Evolutionary conservation across 257 asterid species (phyloP).

Genomic region (Capsicum chinense): DNA sequence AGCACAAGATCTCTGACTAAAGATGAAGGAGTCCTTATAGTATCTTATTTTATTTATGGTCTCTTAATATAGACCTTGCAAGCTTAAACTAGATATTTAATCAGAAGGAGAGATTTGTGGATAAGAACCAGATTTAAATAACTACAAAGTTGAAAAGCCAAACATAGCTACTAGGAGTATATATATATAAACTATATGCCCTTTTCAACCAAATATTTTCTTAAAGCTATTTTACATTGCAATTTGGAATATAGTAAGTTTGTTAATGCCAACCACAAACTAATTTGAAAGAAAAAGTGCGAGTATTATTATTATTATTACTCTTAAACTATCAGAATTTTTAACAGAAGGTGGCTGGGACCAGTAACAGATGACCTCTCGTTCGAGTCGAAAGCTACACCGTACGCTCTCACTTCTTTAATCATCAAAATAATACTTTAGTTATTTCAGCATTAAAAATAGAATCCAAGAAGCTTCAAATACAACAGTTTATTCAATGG

Average conservation of each 20-base stretch:
- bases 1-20: too few species aligned
- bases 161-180: too few species aligned
- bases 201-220: neutral
- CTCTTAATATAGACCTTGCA: neutral
- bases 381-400: neutral
- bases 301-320: neutral
- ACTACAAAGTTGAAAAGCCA: too few species aligned
- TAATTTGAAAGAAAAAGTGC: neutral
- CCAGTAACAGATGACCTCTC: neutral
- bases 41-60: neutral
- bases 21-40: neutral
- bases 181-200: neutral
- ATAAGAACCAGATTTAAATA: conserved; percentile 14
- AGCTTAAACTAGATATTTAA: neutral
- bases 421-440: neutral
- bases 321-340: neutral
- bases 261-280: neutral
- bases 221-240: neutral
- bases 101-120: neutral
- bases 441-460: neutral
- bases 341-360: neutral
- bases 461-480: neutral
- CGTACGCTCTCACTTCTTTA: neutral
- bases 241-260: neutral
- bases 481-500: neutral